Base-by-base conservation (phyloP, 495 filamentous ascomycete species). In the Penicillium roqueforti region DNA sequence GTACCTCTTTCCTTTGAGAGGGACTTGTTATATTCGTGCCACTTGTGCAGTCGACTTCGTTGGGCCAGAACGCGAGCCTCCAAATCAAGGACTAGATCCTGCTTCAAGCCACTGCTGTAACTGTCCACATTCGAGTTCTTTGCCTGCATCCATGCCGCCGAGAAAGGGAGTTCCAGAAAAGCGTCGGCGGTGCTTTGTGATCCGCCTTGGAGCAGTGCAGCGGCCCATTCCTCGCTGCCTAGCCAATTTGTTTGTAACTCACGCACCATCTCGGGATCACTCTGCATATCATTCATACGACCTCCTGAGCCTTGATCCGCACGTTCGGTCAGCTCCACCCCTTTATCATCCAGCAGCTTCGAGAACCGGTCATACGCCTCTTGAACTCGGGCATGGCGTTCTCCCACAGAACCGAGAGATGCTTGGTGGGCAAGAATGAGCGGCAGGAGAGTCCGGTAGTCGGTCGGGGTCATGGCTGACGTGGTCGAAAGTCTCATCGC, bases 361-460 rank as follows among this genome's bases (percentile, higher is more conserved):
- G 79, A 72, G 50, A 93, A 87, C 38, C 83, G 75, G 7, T 77
- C 72, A 20, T 85, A 76, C 63, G 85, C 90, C 39, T 61, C 60
- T 9, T 59, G 69, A 19, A 72, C 59, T 7, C 67, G 41, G 10
- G 57, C 58, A 18, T 65, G 66, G 22, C 72, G 76, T 14, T 67
- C 66, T 25, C 86, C 67, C 6, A 72, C 55, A 7, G 69, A 75
- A 18, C 68, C 67, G 7, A 96, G 71, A 14, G 85, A 84, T 9
- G 67, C 82, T 54, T 80, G 84, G 69, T 96, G 85, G 0, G 88
- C 87, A 38, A 93, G 68, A 11, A 87, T 79, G 26, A 96, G 74
- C 6, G 83, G 82, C 22, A 84, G 59, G 19, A 93, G 59, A 34
- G 81, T 79, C 14, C 74, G 71, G 47, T 84, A 82, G 32, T 89